phyloP scores from a whole-genome alignment of 768 basidiomycete species.

The Clitopilus passeckerianus region DNA sequence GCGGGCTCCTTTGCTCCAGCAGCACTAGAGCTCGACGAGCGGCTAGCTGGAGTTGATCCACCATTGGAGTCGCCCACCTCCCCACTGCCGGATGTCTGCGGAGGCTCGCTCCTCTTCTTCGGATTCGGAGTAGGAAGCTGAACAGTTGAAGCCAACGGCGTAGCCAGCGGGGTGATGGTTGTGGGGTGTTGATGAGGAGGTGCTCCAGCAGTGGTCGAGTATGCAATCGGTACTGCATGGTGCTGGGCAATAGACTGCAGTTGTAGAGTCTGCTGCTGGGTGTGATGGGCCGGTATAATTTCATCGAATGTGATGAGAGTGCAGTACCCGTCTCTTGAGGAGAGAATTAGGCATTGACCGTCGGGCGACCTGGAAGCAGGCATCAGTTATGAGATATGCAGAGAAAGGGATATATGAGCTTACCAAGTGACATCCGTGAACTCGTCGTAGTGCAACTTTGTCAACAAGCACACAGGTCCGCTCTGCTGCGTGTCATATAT shows the following conservation, averaged over 20 bases:
- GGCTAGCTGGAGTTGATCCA: conserved; percentile 20
- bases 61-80: conserved; percentile 38
- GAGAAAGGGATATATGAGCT: conserved; percentile 18
- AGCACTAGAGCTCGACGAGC: conserved; percentile 15
- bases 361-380: conserved; percentile 77
- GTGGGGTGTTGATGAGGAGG: conserved; percentile 18
- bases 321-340: conserved; percentile 96
- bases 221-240: conserved; percentile 63
- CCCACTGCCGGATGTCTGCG: conserved; percentile 38
- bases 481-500: conserved; percentile 98
- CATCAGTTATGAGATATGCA: conserved; percentile 3
- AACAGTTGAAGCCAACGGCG: conserved; percentile 25
- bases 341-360: conserved; percentile 87
- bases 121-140: conserved; percentile 16
- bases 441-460: conserved; percentile 94
- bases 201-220: conserved; percentile 20
- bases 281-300: conserved; percentile 81
- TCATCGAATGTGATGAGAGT: conserved; percentile 95
- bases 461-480: conserved; percentile 85
- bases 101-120: conserved; percentile 38
- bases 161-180: conserved; percentile 28
- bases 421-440: conserved; percentile 97
- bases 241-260: conserved; percentile 88
- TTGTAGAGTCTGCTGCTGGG: conserved; percentile 88
- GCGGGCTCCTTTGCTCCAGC: conserved; percentile 12